A percentile compares a stretch with the other conserved stretches of the same genome.
phyloP scores from a whole-genome alignment of 2,329 filamentous ascomycete species.

The Hypoxylon sp. region DNA sequence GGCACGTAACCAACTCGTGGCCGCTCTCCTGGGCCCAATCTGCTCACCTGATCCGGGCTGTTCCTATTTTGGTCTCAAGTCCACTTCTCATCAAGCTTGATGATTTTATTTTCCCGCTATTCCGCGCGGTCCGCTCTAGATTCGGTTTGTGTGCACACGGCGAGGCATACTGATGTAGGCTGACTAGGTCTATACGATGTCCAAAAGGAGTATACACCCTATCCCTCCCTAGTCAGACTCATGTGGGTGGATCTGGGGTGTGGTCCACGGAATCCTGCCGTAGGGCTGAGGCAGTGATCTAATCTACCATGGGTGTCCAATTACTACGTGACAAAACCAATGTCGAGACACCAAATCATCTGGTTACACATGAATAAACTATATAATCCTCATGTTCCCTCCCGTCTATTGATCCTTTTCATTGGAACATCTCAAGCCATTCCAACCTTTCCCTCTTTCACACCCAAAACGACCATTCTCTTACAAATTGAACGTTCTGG shows the following conservation, averaged over 20 bases:
- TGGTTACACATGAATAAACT: conserved; percentile 33
- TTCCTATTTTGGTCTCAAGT: conserved; percentile 22
- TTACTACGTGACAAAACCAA: conserved; percentile 35
- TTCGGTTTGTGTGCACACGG: conserved; percentile 8
- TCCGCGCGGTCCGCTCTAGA: conserved; percentile 14
- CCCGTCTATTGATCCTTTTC: conserved; percentile 22
- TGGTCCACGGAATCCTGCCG: conserved; percentile 43
- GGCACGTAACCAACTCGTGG: conserved; percentile 20
- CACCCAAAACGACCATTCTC: conserved; percentile 11
- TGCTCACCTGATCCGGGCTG: conserved; percentile 6
- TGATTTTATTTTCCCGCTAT: background rate
- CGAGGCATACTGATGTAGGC: conserved; percentile 36
- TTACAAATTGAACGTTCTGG: conserved; percentile 11
- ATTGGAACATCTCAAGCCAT: conserved; percentile 25
- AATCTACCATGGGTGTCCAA: conserved; percentile 40
- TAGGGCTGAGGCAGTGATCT: conserved; percentile 47
- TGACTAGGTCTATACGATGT: conserved; percentile 20
- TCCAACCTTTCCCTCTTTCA: background rate
- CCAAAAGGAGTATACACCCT: conserved; percentile 29
- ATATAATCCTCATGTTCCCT: conserved; percentile 42
- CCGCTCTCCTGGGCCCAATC: conserved; percentile 22
- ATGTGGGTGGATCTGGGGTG: conserved; percentile 36
- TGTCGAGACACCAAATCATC: conserved; percentile 26
- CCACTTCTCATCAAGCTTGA: background rate
- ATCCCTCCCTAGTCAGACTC: conserved; percentile 28